These are phyloP conservation scores for sunflower (Helianthus annuus) DNA, from an alignment of 129 eudicot species.

Conservation along the genomic window DNA sequence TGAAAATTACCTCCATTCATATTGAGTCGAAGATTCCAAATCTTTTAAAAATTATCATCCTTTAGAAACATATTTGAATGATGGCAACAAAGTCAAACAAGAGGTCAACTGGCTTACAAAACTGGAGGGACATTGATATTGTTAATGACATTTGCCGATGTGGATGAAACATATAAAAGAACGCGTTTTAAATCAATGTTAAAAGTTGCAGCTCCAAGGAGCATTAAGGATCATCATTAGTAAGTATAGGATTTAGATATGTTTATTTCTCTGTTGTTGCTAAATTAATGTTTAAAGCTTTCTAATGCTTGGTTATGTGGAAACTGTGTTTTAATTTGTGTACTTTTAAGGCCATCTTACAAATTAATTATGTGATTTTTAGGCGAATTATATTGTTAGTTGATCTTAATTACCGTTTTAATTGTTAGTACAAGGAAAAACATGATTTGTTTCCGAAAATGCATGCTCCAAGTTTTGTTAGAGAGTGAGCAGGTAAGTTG, in stretches of 20 bases:
- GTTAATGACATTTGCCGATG: constrained; percentile 63
- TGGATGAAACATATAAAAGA: constrained; percentile 52
- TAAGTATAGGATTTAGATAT: constrained; percentile 34
- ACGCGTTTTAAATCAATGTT: constrained; percentile 36
- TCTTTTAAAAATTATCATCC: too few relatives aligned
- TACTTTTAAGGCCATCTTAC: background rate
- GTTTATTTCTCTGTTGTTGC: background rate
- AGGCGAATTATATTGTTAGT: constrained; percentile 85
- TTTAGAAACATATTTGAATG: too few relatives aligned
- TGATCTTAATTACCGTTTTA: constrained; percentile 32
- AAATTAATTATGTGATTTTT: background rate
- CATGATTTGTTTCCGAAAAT: constrained; percentile 33
- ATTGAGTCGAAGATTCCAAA: too few relatives aligned
- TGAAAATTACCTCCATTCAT: too few relatives aligned
- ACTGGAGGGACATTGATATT: constrained; percentile 51
- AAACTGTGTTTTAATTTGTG: background rate
- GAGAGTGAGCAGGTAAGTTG: constrained; percentile 72
- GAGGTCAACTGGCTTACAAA: too few relatives aligned
- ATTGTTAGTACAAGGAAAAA: too few relatives aligned
- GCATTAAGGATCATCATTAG: constrained; percentile 67
- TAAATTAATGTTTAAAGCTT: background rate
- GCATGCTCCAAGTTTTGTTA: constrained; percentile 66
- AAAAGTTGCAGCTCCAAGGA: constrained; percentile 50
- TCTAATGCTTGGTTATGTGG: background rate
- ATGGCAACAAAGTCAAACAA: too few relatives aligned